phyloP scores from a whole-genome alignment of 495 filamentous ascomycete species.

The Xylaria grammica region DNA sequence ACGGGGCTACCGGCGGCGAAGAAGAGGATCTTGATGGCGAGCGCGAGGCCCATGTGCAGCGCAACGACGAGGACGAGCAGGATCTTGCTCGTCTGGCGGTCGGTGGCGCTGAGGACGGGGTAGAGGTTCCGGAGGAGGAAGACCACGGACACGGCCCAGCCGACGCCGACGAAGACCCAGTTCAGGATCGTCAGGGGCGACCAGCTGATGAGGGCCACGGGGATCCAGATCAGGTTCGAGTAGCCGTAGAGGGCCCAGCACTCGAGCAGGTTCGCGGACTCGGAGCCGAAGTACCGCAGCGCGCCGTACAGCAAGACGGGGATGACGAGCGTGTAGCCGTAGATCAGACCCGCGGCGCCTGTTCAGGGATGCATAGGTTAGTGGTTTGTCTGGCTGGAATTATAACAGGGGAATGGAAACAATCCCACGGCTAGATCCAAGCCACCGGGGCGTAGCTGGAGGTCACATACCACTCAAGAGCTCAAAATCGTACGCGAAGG shows the following conservation, averaged over 20 bases:
- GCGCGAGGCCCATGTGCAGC: slow-evolving; percentile 83
- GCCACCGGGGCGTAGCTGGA: no score
- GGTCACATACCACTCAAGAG: slow-evolving; percentile 68
- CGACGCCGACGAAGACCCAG: slow-evolving; percentile 89
- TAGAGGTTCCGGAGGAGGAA: slow-evolving; percentile 94
- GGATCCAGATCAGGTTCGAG: slow-evolving; percentile 94
- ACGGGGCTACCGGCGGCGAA: slow-evolving; percentile 83
- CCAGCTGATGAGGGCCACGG: slow-evolving; percentile 89
- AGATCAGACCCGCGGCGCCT: slow-evolving; percentile 87
- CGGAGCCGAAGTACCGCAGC: slow-evolving; percentile 90
- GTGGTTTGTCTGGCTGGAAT: no score
- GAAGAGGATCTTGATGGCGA: slow-evolving; percentile 95
- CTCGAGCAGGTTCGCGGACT: slow-evolving; percentile 88
- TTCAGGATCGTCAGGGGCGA: slow-evolving; percentile 84
- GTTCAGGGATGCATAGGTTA: not conserved
- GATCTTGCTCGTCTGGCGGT: slow-evolving; percentile 87
- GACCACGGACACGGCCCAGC: slow-evolving; percentile 82
- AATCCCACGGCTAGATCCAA: no score
- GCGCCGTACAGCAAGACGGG: slow-evolving; percentile 86
- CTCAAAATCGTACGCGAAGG: slow-evolving; percentile 82
- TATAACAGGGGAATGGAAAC: no score
- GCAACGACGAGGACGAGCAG: slow-evolving; percentile 81
- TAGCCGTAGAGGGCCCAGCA: slow-evolving; percentile 96
- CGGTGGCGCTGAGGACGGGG: slow-evolving; percentile 89
- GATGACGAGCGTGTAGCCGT: slow-evolving; percentile 88